Conservation (phyloP, 2,329 filamentous ascomycete species). For the Xylariaceae sp. region DNA sequence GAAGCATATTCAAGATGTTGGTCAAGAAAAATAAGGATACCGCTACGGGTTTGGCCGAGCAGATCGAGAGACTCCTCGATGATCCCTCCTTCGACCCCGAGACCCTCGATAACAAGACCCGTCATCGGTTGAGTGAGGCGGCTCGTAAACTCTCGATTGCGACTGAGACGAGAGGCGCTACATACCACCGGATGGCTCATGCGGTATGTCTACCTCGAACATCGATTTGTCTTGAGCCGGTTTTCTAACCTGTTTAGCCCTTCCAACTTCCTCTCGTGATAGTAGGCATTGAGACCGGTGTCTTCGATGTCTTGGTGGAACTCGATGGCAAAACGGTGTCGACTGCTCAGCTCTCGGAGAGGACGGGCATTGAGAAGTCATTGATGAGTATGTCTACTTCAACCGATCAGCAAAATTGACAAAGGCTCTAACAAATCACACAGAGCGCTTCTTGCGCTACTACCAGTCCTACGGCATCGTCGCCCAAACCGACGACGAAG, state of each 20-base stretch:
- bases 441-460: constrained; percentile 24
- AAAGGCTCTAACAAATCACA: neutral
- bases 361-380: constrained; percentile 15
- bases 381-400: constrained; percentile 18
- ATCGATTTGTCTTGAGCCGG: neutral
- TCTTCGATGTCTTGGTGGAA: constrained; percentile 14
- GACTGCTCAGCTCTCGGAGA: constrained; percentile 9
- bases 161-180: constrained; percentile 15
- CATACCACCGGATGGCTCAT: constrained; percentile 14
- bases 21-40: constrained; percentile 11
- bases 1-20: neutral
- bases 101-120: constrained; percentile 13
- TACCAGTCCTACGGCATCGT: constrained; percentile 25
- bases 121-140: constrained; percentile 15
- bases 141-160: constrained; percentile 14
- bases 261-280: constrained; percentile 16
- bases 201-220: neutral
- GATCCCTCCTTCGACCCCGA: constrained; percentile 12
- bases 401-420: neutral
- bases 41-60: constrained; percentile 9
- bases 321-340: constrained; percentile 4
- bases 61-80: constrained; percentile 12
- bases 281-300: constrained; percentile 13
- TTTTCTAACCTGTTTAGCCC: constrained; percentile 2
- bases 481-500: constrained; percentile 16